Evolutionary conservation across 2,329 filamentous ascomycete genomes (phyloP), one percentile per base, ranked within the genome.

Genomic region (Ascochyta pisi): DNA sequence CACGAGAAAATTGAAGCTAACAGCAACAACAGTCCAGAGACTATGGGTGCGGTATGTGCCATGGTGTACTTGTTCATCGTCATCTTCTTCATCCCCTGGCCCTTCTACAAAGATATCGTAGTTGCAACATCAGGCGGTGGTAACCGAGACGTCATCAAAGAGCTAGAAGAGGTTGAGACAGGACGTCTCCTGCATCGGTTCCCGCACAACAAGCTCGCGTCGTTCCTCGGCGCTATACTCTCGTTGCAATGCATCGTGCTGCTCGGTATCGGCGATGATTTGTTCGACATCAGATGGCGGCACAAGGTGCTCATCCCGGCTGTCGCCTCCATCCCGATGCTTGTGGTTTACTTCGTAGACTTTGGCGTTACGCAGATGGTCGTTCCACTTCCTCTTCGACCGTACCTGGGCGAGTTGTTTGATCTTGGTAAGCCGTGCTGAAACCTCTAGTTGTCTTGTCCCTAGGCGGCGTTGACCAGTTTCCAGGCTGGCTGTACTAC

Each of bases 301-400:
- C 94, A 99, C 83, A 99, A 99, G 81, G 92, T 97, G 78, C 90
- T 97, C 81, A 97, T 99, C 67, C 95, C 95, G 6, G 95, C 92
- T 55, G 90, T 99, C 67, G 93, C 93, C 54, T 89, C 92, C 42
- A 91, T 98, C 57, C 95, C 95, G 15, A 89, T 98, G 77, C 87
- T 99, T 10, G 91, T 96, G 61, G 90, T 99, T 67, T 99, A 99
- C 83, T 96, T 96, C 79, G 92, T 98, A 76, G 94, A 98, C 78
- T 99, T 98, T 75, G 94, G 92, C 62, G 94, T 99, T 60, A 99
- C 95, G 12, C 91, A 93, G 53, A 91, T 99, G 70, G 92, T 98
- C 37, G 88, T 99, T 7, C 95, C 95, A 6, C 85, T 92, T 27
- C 89, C 91, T 45, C 84, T 99, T 16, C 89, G 93, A 71, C 87